Evolutionary conservation across 768 basidiomycete genomes (phyloP), one percentile per base, ranked within the genome.

Genomic region (Tulasnella sp.): DNA sequence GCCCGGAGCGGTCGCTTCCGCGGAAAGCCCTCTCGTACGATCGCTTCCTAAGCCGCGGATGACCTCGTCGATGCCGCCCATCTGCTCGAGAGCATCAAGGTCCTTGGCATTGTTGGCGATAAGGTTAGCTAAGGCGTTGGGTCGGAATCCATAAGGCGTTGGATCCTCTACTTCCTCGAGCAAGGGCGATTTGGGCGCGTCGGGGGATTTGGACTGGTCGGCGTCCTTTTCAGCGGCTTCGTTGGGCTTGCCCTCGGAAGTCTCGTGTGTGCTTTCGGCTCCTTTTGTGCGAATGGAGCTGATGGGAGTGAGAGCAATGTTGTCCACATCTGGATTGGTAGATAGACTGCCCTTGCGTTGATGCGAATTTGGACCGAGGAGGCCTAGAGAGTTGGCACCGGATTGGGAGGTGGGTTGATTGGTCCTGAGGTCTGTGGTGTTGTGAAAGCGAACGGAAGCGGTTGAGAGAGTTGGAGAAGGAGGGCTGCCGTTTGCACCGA

Each of bases 391-490:
- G 32, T 62, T 66, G 12, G 11, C 22, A 14, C 75, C 75, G 41
- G 75, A 80, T 5, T 76, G 73, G 2, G 83, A 80, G 4, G 79
- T 80, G 11, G 84, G 81, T 65, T 79, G 79, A 70, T 76, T 76
- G 59, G 73, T 64, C 17, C 75, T 62, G 16, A 77, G 73, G 14
- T 73, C 73, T 35, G 74, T 69, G 42, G 76, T 71, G 26, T 72
- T 75, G 1, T 42, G 39, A 39, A 75, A 75, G n/a, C 69, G 74
- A n/a, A 73, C 74, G 11, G 74, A 74, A 37, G 42, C 37, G 34
- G 83, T 85, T 0, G 92, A 91, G 11, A 91, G 83, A 0, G 91
- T 92, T 0, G 91, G 92, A 0, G 91, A 93, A 0, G 91, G 90
- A 0, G 91, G 91, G 0, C 80, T 78, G 9, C 74, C 72, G 7